These are phyloP conservation scores for Phytophthora parvispora DNA, from an alignment of 352 stramenopile genomes.

Conservation along the genomic window DNA sequence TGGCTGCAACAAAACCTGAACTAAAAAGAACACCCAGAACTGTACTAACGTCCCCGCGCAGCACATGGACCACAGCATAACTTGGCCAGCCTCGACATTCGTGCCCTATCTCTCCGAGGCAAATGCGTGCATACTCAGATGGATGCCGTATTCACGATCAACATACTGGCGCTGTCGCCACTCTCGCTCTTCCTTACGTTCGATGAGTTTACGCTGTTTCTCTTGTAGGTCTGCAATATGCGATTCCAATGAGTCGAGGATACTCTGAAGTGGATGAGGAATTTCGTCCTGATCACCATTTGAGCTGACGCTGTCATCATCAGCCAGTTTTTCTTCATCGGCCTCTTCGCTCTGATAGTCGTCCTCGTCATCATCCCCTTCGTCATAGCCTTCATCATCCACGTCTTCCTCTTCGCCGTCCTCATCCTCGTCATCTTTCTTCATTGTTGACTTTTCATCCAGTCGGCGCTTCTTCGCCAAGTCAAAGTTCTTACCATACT, in stretches of 20 bases:
- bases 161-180: conserved; percentile 28
- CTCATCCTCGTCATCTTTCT: conserved; percentile 32
- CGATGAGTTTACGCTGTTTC: conserved; percentile 52
- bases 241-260: conserved; percentile 48
- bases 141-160: conserved; percentile 12
- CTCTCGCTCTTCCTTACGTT: conserved; percentile 66
- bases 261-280: conserved; percentile 31
- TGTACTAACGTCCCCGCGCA: neutral
- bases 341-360: conserved; percentile 31
- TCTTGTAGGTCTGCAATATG: conserved; percentile 56
- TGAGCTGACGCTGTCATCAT: conserved; percentile 26
- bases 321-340: conserved; percentile 5
- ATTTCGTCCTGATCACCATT: conserved; percentile 29
- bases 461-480: conserved; percentile 37
- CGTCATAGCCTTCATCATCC: conserved; percentile 31
- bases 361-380: conserved; percentile 29
- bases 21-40: neutral
- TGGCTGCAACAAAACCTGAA: neutral
- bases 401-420: conserved; percentile 32
- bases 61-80: neutral
- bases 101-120: conserved; percentile 5
- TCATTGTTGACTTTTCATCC: conserved; percentile 11
- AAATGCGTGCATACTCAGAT: conserved; percentile 16
- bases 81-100: neutral
- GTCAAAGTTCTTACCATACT: conserved; percentile 40